Evolutionary conservation across 2,329 filamentous ascomycete species (phyloP).

Genomic region (Polychaeton citri): DNA sequence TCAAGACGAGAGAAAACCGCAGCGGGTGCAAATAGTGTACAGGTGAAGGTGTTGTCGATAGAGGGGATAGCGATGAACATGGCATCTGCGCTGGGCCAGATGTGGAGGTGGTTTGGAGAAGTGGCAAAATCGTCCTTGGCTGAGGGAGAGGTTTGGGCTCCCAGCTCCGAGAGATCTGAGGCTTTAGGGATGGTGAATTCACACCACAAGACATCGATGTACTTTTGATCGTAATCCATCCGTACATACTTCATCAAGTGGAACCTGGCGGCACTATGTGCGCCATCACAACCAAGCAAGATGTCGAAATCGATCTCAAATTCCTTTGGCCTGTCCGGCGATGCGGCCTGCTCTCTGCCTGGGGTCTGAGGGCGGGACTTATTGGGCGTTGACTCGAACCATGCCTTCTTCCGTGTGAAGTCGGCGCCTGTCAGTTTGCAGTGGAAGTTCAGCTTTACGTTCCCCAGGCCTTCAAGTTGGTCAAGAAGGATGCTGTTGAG

Average conservation of each 20-base stretch:
- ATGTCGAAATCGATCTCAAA: constrained; percentile 81
- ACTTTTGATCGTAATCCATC: constrained; percentile 85
- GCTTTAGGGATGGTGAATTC: constrained; percentile 64
- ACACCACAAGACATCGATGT: constrained; percentile 95
- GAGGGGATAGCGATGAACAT: constrained; percentile 97
- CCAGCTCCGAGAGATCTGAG: constrained; percentile 23
- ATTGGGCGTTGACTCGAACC: constrained; percentile 53
- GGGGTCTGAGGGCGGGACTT: constrained; percentile 8
- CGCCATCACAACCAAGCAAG: constrained; percentile 87
- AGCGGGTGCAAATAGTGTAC: constrained; percentile 78
- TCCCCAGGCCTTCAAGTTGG: constrained; percentile 67
- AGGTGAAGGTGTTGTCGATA: constrained; percentile 86
- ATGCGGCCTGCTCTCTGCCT: constrained; percentile 27
- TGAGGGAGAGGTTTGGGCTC: constrained; percentile 11
- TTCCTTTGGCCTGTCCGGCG: constrained; percentile 34
- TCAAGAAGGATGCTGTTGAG: constrained; percentile 78
- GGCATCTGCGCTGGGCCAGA: constrained; percentile 86
- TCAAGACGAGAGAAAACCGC: constrained; percentile 57
- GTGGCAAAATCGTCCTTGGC: constrained; percentile 52
- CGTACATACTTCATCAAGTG: constrained; percentile 91
- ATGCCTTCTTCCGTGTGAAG: constrained; percentile 64
- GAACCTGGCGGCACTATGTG: constrained; percentile 80
- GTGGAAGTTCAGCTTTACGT: constrained; percentile 84
- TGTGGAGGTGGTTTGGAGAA: constrained; percentile 86
- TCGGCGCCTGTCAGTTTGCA: constrained; percentile 88